Conservation (phyloP, 1,284 basidiomycete species). For the Pyrrhoderma noxium region DNA sequence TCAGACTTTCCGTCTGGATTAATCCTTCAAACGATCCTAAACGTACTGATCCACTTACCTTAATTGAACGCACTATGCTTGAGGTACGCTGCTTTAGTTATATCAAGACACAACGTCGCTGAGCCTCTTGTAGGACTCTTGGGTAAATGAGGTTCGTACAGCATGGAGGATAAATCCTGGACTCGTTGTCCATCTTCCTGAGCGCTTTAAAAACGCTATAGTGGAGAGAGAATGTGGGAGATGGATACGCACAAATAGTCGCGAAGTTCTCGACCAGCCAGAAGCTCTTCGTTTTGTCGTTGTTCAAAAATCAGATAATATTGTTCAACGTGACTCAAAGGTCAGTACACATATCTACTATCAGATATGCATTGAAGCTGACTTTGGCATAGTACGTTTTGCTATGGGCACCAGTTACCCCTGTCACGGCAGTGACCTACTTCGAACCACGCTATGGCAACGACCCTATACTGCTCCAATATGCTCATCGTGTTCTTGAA, state of each 20-base stretch:
- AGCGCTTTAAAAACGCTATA: conserved; percentile 69
- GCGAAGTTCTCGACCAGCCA: conserved; percentile 65
- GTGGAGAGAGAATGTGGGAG: conserved; percentile 66
- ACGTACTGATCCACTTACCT: conserved; percentile 50
- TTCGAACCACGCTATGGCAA: conserved; percentile 82
- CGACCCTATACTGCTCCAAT: conserved; percentile 88
- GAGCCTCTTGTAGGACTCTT: conserved; percentile 46
- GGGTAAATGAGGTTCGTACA: conserved; percentile 61
- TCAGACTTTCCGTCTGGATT: conserved; percentile 81
- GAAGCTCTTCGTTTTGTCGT: conserved; percentile 79
- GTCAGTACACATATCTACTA: conserved; percentile 32
- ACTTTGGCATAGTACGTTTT: conserved; percentile 59
- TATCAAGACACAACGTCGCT: conserved; percentile 8
- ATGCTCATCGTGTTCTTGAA: conserved; percentile 92
- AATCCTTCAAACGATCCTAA: conserved; percentile 79
- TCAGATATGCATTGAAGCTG: background rate
- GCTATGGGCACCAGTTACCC: conserved; percentile 86
- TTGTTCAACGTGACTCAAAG: conserved; percentile 62
- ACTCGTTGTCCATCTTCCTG: conserved; percentile 77
- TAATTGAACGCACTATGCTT: conserved; percentile 50
- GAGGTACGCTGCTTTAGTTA: conserved; percentile 49
- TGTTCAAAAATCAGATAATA: conserved; percentile 58
- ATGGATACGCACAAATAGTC: conserved; percentile 70
- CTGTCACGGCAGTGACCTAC: conserved; percentile 79
- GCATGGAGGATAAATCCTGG: conserved; percentile 83